Conservation (phyloP, 345 rosid genomes). For the Heritiera fomes region DNA sequence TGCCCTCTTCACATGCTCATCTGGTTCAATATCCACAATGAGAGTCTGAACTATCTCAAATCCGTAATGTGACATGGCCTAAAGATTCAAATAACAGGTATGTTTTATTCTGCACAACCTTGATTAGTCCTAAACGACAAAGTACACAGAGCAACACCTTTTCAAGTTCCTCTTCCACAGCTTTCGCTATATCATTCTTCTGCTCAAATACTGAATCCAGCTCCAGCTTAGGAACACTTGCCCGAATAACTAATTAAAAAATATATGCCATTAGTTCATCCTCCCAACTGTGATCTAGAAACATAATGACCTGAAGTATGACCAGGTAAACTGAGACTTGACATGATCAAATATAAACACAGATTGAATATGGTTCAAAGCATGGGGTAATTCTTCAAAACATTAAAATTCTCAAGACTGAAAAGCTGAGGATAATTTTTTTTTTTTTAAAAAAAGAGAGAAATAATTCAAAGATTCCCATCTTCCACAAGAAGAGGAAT, state of each 20-base stretch:
- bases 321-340: not conserved
- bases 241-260: slow-evolving; percentile 43
- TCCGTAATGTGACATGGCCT: slow-evolving; percentile 80
- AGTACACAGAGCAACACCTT: slow-evolving; percentile 32
- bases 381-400: not conserved
- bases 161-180: slow-evolving; percentile 56
- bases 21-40: slow-evolving; percentile 72
- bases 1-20: slow-evolving; percentile 67
- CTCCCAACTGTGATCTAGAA: not conserved
- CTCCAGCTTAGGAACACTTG: slow-evolving; percentile 48
- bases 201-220: slow-evolving; percentile 55
- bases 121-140: not conserved
- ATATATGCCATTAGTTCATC: not conserved
- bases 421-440: not conserved
- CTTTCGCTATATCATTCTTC: slow-evolving; percentile 53
- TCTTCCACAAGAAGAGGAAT: not conserved
- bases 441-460: too few species aligned
- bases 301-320: not conserved
- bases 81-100: not conserved
- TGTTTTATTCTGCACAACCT: not conserved
- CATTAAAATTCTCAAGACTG: not conserved
- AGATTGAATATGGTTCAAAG: not conserved
- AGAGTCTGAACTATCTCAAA: slow-evolving; percentile 78
- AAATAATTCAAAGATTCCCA: not conserved
- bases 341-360: not conserved